Percentiles rank a stretch among this genome's conserved stretches.
Evolutionary conservation across 2,329 filamentous ascomycete genomes (phyloP).

Genomic region (Aspergillus clavatus): DNA sequence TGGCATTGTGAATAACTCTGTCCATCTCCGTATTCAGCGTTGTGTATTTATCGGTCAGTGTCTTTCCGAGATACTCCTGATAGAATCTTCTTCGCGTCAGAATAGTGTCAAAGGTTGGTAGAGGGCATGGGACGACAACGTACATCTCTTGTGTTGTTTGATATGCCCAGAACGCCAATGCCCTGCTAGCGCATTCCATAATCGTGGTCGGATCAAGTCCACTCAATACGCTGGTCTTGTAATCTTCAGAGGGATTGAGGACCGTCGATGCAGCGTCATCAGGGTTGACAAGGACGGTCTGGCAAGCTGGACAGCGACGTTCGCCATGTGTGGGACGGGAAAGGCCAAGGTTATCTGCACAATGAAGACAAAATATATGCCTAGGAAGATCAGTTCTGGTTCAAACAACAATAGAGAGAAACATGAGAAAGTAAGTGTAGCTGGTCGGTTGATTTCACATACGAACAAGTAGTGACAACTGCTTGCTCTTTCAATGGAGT

Average conservation of each 20-base stretch:
- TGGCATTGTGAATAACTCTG: constrained; percentile 68
- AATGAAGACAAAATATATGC: constrained; percentile 79
- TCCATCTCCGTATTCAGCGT: constrained; percentile 63
- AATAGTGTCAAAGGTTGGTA: background rate
- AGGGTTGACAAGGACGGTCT: constrained; percentile 60
- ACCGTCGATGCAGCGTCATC: constrained; percentile 70
- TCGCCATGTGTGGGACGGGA: constrained; percentile 50
- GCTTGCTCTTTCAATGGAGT: constrained; percentile 64
- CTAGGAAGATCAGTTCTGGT: constrained; percentile 41
- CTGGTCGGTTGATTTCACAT: constrained; percentile 18
- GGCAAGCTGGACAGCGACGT: constrained; percentile 70
- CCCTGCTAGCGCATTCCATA: constrained; percentile 79
- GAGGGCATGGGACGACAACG: too few species aligned
- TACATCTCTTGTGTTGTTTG: constrained; percentile 81
- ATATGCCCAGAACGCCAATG: constrained; percentile 79
- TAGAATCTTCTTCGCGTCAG: constrained; percentile 54
- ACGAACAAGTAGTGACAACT: constrained; percentile 88
- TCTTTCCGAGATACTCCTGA: constrained; percentile 69
- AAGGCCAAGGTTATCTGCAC: constrained; percentile 63
- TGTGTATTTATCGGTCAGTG: constrained; percentile 66
- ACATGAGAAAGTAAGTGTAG: constrained; percentile 1
- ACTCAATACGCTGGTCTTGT: constrained; percentile 80
- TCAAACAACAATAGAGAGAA: constrained; percentile 1
- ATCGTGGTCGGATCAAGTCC: constrained; percentile 75
- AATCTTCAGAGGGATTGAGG: constrained; percentile 78